A percentile compares a stretch with the other conserved stretches of the same genome.
These are phyloP conservation scores for Colletotrichum magnum DNA, from an alignment of 2,329 filamentous ascomycete genomes.

Conservation along the genomic window DNA sequence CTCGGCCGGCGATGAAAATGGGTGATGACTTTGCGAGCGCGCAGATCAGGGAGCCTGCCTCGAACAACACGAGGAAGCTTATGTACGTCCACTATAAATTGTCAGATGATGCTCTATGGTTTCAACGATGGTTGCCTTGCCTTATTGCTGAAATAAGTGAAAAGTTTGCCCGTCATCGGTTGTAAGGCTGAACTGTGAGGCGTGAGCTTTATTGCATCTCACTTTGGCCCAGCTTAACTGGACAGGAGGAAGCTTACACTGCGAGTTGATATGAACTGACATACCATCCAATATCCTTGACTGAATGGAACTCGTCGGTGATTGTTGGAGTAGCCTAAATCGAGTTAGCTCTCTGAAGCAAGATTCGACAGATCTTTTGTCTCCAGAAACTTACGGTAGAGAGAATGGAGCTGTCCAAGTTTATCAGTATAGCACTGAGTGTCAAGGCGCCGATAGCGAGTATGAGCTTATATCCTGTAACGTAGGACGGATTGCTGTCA, in stretches of 20 bases:
- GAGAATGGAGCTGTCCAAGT: conserved; percentile 10
- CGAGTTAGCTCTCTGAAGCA: conserved; percentile 1
- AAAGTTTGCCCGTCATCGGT: conserved; percentile 66
- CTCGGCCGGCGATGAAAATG: conserved; percentile 64
- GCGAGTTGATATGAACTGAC: conserved; percentile 64
- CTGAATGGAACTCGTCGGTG: conserved; percentile 63
- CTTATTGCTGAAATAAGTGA: conserved; percentile 56
- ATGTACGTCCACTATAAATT: conserved; percentile 47
- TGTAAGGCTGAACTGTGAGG: conserved; percentile 60
- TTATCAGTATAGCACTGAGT: conserved; percentile 13
- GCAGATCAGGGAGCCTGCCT: conserved; percentile 63
- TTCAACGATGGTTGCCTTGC: conserved; percentile 34
- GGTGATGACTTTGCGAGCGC: conserved; percentile 57
- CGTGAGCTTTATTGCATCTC: conserved; percentile 17
- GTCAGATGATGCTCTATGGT: neutral
- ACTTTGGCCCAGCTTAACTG: too few relatives aligned
- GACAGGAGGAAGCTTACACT: conserved; percentile 47
- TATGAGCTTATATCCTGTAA: conserved; percentile 14
- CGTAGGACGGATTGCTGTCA: neutral
- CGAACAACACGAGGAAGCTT: conserved; percentile 48
- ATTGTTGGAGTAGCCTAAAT: conserved; percentile 61
- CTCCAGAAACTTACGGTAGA: conserved; percentile 4
- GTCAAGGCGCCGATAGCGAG: conserved; percentile 15
- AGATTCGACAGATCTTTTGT: neutral
- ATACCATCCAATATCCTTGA: conserved; percentile 70